Evolutionary conservation across 2,329 filamentous ascomycete species (phyloP), one percentile per base, ranked within the genome.

Genomic region (Stagonosporopsis tanaceti): DNA sequence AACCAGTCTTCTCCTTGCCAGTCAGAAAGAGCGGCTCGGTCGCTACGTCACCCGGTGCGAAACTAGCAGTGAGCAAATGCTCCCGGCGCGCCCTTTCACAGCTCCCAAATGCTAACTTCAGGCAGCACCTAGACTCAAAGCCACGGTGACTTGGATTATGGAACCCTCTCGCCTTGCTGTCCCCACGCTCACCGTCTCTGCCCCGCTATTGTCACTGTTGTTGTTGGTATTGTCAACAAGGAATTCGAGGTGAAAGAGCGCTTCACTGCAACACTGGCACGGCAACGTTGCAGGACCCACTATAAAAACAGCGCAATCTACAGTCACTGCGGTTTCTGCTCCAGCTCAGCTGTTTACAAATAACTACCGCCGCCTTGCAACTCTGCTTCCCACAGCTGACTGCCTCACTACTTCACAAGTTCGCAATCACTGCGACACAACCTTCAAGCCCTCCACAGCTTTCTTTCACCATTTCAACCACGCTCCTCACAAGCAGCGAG

Each of bases 231-330:
- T 20, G 20, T 20, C 22, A 15, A 17, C 41, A 32, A 7, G 41
- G 2, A 7, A 11, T 4, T 22, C 17, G n/a, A 44, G 27, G 47
- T 42, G 38, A 50, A 50, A 39, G 20, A 27, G 32, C 28, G 27
- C 47, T 50, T 50, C 47, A 50, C 28, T 20, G 28, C 27, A n/a
- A 27, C 38, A 40, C 25, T 40, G 47, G 32, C 12, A 14, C 46
- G 2, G 9, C 47, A 35, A 50, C 20, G 37, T 20, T 17, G 20
- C 12, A 17, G n/a, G 28, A 22, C 12, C 30, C 39, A 14, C 30
- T n/a, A 24, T n/a, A 50, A 15, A 11, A 9, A 6, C 47, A 27
- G 15, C 7, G 8, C n/a, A 34, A 12, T 3, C 28, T 14, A 8
- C 38, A 2, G 41, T 50, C 47, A 44, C 39, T 37, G 22, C 17